Evolutionary conservation across 495 filamentous ascomycete species (phyloP).

Genomic region (Lasiosphaeris hirsuta): DNA sequence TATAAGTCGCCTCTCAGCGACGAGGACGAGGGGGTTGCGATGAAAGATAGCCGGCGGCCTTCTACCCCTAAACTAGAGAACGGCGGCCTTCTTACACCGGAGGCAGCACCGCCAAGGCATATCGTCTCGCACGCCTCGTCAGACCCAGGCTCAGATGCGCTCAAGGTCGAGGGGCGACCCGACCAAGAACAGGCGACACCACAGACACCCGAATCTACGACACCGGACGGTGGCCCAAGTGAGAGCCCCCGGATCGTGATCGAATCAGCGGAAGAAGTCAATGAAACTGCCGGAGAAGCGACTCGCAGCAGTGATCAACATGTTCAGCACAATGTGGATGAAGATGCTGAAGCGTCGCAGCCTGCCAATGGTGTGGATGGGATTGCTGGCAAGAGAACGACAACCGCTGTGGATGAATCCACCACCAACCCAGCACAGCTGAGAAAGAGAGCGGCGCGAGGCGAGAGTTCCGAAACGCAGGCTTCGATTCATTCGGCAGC

Average conservation of each 20-base stretch:
- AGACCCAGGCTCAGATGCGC: background rate
- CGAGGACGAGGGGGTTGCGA: conserved; percentile 32
- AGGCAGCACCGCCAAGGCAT: conserved; percentile 7
- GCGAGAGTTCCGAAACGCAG: conserved; percentile 8
- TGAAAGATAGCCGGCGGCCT: conserved; percentile 17
- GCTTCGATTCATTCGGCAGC: conserved; percentile 9
- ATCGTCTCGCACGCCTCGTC: background rate
- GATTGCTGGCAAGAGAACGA: background rate
- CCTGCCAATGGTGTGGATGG: background rate
- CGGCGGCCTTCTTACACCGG: background rate
- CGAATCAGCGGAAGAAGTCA: background rate
- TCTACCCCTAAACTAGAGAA: conserved; percentile 3
- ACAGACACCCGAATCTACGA: background rate
- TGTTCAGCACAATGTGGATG: too few species aligned
- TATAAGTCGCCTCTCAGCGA: conserved; percentile 16
- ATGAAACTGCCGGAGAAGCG: background rate
- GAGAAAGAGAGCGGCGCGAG: conserved; percentile 13
- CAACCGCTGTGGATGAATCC: background rate
- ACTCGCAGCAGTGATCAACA: background rate
- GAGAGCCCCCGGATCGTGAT: conserved; percentile 17
- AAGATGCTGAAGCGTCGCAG: too few species aligned
- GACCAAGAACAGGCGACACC: background rate
- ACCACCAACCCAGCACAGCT: conserved; percentile 1
- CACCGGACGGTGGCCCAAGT: background rate
- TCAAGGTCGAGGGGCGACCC: background rate